Conservation (phyloP, 805 yeast species). For the Wickerhamomyces silvicola region DNA sequence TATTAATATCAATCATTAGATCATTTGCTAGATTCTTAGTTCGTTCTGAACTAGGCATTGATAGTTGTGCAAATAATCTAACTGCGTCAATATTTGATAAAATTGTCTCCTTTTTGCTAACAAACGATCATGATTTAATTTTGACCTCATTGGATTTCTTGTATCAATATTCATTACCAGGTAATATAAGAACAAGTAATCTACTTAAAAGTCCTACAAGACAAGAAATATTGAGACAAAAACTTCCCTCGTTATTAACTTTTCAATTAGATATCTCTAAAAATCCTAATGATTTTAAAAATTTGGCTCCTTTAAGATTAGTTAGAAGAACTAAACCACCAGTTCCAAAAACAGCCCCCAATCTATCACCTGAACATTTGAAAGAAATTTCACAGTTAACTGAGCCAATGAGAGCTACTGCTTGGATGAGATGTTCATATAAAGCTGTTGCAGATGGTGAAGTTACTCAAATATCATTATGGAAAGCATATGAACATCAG, state of each 20-base stretch:
- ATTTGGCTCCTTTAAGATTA: constrained; percentile 28
- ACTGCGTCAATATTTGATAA: constrained; percentile 41
- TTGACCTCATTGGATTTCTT: constrained; percentile 74
- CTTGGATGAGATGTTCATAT: constrained; percentile 92
- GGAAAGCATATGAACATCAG: constrained; percentile 91
- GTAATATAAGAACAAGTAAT: constrained; percentile 47
- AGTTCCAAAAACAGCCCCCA: constrained; percentile 63
- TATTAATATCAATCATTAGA: constrained; percentile 63
- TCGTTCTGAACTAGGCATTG: constrained; percentile 41
- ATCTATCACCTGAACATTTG: constrained; percentile 46
- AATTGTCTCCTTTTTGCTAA: constrained; percentile 50
- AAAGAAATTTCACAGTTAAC: constrained; percentile 55
- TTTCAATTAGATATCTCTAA: constrained; percentile 36
- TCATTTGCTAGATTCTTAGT: constrained; percentile 76
- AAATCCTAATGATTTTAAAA: constrained; percentile 24
- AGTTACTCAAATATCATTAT: constrained; percentile 89
- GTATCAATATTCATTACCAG: constrained; percentile 70
- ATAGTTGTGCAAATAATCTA: constrained; percentile 44
- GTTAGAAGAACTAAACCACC: constrained; percentile 54
- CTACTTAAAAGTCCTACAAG: constrained; percentile 42
- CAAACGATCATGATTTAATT: constrained; percentile 64
- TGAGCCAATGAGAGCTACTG: constrained; percentile 88
- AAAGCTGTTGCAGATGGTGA: constrained; percentile 73
- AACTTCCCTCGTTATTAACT: constrained; percentile 56
- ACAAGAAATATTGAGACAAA: constrained; percentile 45